phyloP scores from a whole-genome alignment of 2,329 filamentous ascomycete species.

The Colletotrichum sp. region DNA sequence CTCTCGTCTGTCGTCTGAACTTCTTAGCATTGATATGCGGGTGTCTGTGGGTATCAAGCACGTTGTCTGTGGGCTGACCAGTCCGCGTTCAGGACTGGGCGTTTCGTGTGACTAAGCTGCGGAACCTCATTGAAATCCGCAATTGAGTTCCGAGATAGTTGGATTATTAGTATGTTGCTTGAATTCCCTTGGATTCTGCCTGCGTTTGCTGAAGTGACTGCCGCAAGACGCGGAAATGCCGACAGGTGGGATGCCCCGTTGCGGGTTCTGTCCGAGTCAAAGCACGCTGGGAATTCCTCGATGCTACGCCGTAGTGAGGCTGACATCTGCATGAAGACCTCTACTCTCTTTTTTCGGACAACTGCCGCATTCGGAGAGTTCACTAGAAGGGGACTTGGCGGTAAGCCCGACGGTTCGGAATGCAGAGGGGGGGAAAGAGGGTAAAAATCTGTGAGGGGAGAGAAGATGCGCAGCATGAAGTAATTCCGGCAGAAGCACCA shows the following conservation, averaged over 20 bases:
- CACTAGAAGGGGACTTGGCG: not conserved
- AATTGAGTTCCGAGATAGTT: not conserved
- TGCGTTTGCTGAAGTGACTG: not conserved
- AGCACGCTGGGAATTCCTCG: not conserved
- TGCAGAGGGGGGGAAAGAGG: not conserved
- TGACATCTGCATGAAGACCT: not conserved
- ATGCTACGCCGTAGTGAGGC: not conserved
- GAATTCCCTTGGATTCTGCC: not conserved
- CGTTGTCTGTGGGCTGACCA: not conserved
- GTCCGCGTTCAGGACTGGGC: not conserved
- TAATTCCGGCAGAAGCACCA: not conserved
- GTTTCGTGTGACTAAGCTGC: not conserved
- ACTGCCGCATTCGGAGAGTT: not conserved
- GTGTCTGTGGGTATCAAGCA: not conserved
- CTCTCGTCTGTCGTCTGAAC: not conserved
- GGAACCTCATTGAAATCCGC: not conserved
- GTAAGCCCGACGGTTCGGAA: not conserved
- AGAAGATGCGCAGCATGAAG: not conserved
- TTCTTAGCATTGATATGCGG: not conserved
- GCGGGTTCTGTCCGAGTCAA: not conserved
- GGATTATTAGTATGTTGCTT: not conserved
- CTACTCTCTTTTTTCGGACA: not conserved
- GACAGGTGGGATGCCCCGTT: not conserved
- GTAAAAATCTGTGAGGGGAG: not conserved
- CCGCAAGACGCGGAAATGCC: slow-evolving; percentile 1